These are phyloP conservation scores for Kwoniella mangroviensis DNA, from an alignment of 768 basidiomycete species.

Conservation along the genomic window DNA sequence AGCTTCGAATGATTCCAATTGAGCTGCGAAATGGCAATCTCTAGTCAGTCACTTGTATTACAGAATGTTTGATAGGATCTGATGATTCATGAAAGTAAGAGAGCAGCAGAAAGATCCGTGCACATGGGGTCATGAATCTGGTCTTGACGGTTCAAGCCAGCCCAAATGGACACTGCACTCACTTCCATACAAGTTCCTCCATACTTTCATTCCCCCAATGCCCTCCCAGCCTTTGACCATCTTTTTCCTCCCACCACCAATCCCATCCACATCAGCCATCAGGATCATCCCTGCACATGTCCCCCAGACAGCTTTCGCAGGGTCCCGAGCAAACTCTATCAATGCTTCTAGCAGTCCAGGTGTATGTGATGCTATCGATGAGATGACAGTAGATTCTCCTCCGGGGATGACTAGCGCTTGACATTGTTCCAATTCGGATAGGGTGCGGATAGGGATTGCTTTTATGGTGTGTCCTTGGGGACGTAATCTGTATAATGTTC, in stretches of 20 bases:
- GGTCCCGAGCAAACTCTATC: conserved; percentile 66
- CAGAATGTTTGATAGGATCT: no score
- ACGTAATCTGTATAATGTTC: conserved; percentile 27
- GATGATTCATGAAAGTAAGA: no score
- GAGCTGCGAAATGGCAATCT: conserved; percentile 30
- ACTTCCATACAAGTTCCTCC: conserved; percentile 95
- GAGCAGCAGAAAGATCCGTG: no score
- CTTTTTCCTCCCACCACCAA: conserved; percentile 79
- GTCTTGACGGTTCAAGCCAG: not conserved
- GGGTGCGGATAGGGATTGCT: conserved; percentile 62
- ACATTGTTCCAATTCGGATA: conserved; percentile 60
- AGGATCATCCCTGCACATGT: conserved; percentile 96
- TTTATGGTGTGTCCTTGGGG: conserved; percentile 38
- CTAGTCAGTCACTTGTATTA: no score
- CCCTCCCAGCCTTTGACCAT: conserved; percentile 72
- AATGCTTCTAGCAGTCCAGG: conserved; percentile 80
- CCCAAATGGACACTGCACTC: conserved; percentile 37
- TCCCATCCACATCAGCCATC: conserved; percentile 66
- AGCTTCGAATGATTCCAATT: conserved; percentile 92
- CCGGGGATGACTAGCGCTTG: conserved; percentile 91
- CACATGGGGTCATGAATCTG: not conserved
- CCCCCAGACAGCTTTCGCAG: conserved; percentile 81
- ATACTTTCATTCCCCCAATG: conserved; percentile 72
- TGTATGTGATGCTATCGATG: conserved; percentile 70
- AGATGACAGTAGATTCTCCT: conserved; percentile 92